Percentiles rank a stretch among this genome's conserved stretches.
phyloP scores from a whole-genome alignment of 129 eudicot genomes.

The Artemisia argyi region DNA sequence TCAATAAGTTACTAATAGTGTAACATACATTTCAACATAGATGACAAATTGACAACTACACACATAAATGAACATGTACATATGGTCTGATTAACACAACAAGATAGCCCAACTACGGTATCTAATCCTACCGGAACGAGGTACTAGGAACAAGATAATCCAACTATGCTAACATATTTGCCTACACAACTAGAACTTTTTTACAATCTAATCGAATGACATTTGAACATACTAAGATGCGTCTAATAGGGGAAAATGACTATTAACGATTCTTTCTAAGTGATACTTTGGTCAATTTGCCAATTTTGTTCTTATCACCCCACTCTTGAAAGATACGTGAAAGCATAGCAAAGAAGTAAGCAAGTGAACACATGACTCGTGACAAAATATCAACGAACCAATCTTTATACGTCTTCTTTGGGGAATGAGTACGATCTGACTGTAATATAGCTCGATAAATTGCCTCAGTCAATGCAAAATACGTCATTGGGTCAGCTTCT shows the following conservation, averaged over 20 bases:
- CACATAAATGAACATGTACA: no score
- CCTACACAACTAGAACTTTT: not conserved
- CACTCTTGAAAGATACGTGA: conserved; percentile 47
- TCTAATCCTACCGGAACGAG: no score
- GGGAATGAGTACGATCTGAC: conserved; percentile 59
- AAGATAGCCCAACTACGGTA: no score
- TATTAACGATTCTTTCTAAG: not conserved
- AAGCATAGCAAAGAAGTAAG: conserved; percentile 57
- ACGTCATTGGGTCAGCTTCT: conserved; percentile 57
- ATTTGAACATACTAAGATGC: no score
- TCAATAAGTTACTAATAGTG: no score
- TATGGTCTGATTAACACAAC: no score
- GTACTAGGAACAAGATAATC: no score
- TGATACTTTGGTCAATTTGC: not conserved
- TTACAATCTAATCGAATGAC: no score
- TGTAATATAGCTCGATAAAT: conserved; percentile 53
- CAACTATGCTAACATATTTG: not conserved
- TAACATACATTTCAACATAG: no score
- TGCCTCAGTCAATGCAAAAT: conserved; percentile 59
- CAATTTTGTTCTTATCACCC: conserved; percentile 24
- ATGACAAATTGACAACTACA: no score
- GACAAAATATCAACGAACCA: conserved; percentile 31
- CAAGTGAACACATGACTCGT: conserved; percentile 51
- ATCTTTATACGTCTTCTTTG: conserved; percentile 46
- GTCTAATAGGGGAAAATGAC: not conserved